Evolutionary conservation across 2,329 filamentous ascomycete species (phyloP).

Genomic region (Dothistroma septosporum): DNA sequence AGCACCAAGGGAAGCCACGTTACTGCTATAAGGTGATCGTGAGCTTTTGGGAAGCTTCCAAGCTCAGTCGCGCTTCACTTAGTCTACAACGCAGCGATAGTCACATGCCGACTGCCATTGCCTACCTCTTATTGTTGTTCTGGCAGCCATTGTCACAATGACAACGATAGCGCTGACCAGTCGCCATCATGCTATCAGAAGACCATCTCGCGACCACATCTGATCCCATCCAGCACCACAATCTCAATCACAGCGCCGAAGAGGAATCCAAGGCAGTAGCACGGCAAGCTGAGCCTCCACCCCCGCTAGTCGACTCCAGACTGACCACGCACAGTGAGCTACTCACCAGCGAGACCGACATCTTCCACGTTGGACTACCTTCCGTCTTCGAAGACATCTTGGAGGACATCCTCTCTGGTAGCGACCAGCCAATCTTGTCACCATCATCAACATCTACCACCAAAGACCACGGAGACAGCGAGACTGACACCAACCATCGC

Average conservation of each 20-base stretch:
- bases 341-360: not conserved
- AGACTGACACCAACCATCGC: not conserved
- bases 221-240: not conserved
- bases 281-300: not conserved
- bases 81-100: not conserved
- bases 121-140: not conserved
- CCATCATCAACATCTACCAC: not conserved
- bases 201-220: not conserved
- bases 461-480: not conserved
- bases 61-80: not conserved
- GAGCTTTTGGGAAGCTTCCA: not conserved
- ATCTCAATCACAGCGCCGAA: not conserved
- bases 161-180: not conserved
- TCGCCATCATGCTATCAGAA: not conserved
- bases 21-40: not conserved
- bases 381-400: not conserved
- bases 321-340: not conserved
- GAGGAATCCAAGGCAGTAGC: not conserved
- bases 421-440: not conserved
- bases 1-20: not conserved
- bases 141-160: not conserved
- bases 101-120: not conserved
- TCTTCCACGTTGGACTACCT: not conserved
- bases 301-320: not conserved
- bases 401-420: not conserved